Percentiles rank a stretch among this genome's conserved stretches.
Evolutionary conservation across 192 early-diverging fungal species (phyloP).

Genomic region (Diversispora epigaea): DNA sequence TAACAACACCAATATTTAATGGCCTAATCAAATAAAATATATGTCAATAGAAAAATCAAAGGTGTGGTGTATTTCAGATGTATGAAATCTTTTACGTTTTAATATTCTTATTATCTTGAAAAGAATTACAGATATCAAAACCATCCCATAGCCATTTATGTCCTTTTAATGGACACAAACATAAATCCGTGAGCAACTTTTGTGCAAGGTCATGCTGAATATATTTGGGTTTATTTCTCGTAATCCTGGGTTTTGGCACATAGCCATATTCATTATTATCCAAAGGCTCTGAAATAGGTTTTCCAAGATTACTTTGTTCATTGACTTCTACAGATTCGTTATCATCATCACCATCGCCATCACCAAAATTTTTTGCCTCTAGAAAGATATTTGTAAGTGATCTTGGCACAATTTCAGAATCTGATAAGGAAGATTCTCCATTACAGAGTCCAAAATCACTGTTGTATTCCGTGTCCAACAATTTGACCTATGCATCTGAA

Average conservation of each 20-base stretch:
- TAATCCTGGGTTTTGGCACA: neutral
- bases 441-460: neutral
- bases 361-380: neutral
- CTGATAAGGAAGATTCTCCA: neutral
- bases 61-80: neutral
- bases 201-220: neutral
- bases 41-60: neutral
- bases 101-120: neutral
- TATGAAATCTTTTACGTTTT: neutral
- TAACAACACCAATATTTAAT: slow-evolving; percentile 1
- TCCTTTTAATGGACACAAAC: neutral
- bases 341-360: neutral
- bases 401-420: neutral
- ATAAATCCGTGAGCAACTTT: neutral
- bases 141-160: neutral
- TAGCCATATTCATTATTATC: neutral
- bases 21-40: neutral
- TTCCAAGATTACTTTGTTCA: neutral
- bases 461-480: neutral
- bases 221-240: slow-evolving; percentile 5
- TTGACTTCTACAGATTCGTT: neutral
- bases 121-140: neutral
- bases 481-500: neutral
- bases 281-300: neutral
- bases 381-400: neutral